These are phyloP conservation scores for Xylariaceae sp. DNA, from an alignment of 2,329 filamentous ascomycete genomes.

Conservation along the genomic window DNA sequence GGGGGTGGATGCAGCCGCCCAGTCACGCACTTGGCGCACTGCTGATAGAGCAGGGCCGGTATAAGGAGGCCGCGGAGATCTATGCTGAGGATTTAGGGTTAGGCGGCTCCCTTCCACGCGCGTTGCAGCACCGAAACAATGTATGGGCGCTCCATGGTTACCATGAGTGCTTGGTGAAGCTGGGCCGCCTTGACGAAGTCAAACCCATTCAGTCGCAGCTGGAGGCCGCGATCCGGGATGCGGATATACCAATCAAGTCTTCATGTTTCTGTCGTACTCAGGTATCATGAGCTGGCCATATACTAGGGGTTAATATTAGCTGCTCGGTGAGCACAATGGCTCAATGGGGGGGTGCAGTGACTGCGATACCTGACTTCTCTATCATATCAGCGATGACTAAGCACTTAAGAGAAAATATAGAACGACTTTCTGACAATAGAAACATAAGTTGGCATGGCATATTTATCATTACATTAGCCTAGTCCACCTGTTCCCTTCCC, in stretches of 20 bases:
- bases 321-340: neutral
- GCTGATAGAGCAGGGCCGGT: constrained; percentile 68
- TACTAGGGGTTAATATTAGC: neutral
- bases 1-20: constrained; percentile 80
- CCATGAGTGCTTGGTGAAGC: constrained; percentile 68
- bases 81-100: constrained; percentile 68
- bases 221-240: constrained; percentile 31
- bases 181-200: constrained; percentile 55
- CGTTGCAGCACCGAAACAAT: constrained; percentile 72
- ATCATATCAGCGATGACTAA: too few species aligned
- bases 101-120: constrained; percentile 64
- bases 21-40: constrained; percentile 74
- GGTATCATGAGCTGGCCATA: neutral
- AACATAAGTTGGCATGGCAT: too few species aligned
- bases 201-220: constrained; percentile 34
- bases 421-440: too few species aligned
- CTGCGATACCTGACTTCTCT: too few species aligned
- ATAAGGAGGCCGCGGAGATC: constrained; percentile 60
- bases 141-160: constrained; percentile 78
- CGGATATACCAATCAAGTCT: constrained; percentile 42
- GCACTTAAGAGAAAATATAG: too few species aligned
- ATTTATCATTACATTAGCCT: too few species aligned
- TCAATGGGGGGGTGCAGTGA: too few species aligned
- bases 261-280: constrained; percentile 46
- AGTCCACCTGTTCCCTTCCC: too few species aligned